Evolutionary conservation across 345 rosid species (phyloP), one percentile per base, ranked within the genome.

Genomic region (Eucalyptus polyanthemos): DNA sequence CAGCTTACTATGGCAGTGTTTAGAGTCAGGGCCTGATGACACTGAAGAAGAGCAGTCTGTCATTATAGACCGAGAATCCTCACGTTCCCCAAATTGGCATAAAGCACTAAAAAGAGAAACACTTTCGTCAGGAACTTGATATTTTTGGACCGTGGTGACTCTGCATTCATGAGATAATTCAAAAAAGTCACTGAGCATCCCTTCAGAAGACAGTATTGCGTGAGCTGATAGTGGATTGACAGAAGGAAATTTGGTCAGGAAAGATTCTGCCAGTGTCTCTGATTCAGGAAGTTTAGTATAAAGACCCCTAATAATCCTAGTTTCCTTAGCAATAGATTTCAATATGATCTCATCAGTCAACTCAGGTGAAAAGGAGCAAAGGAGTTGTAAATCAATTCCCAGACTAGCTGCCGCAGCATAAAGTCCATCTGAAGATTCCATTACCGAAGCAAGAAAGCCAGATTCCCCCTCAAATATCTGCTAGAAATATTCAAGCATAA

Each of bases 351-450:
- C 98, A 92, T 95, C 96, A 27, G 97, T 97, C 89, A 94, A 90
- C 56, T 94, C 95, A 44, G 96, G 92, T 92, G 99, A 95, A 86
- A 95, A 89, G 90, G 99, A 95, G 91, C 94, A 97, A 91, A 97
- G 94, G 31, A 98, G 92, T 94, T 98, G 99, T 80, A 98, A 91
- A 90, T 93, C 95, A 90, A 98, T 93, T 91, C 99, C 98, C 94
- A 98, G 92, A 92, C 97, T 95, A 91, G 97, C 97, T 89, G 99
- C 99, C 80, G 96, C 99, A 6, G 98, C 98, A 92, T 96, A 97
- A 50, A 98, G 94, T 92, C 93, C 97, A 93, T 96, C 96, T 69
- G 99, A 95, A 89, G 94, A 95, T 90, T 95, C 96, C 94, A 95
- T 93, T 83, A 94, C 93, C n/a, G 93, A 91, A 45, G 96, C 90